Base-by-base conservation (phyloP, 108 stramenopile genomes). In the Fragilariopsis cylindrus region DNA sequence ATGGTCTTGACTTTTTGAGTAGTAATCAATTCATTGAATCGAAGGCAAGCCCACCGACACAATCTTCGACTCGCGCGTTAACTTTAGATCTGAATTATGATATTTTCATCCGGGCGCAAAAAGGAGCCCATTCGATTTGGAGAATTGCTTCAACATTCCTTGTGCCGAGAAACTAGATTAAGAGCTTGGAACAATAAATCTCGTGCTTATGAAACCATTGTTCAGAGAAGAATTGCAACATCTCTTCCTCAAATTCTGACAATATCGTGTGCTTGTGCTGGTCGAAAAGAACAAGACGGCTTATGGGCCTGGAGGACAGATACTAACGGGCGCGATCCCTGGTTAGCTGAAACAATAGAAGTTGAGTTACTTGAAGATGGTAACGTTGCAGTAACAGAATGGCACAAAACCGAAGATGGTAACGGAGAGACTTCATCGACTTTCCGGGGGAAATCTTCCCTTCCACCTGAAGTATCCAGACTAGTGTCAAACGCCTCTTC, bases 261-360 rank as follows among this genome's bases (percentile, higher is more conserved):
- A 18, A 48, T 95, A 9, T 87, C 87, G 16, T 92, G 92, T 72
- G 79, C 89, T 48, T 92, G 91, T 65, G 91, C 94, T 49, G 94
- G 94, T 60, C 54, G 82, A 11, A 74, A 82, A 39, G 82, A 77
- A 49, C 84, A 89, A 60, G 79, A 85, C 44, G 88, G 91, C 21
- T 73, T 93, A 8, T 78, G 79, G 69, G 60, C 88, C 16, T 93
- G 92, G 92, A 80, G 87, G 48, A 77, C 76, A n/a, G 56, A 67
- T 60, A 13, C 50, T 13, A 39, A 67, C 39, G 63, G 58, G 1
- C 57, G 68, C 42, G 65, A 82, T 11, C 79, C 78, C 8, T 95
- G 88, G 89, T 47, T 95, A 5, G 91, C 94, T 3, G 90, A 92
- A 69, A 71, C 63, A 13, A 84, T 95, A 44, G 92, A 92, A 73